Conservation (phyloP, 768 basidiomycete genomes). For the Candolleomyces efflorescens region DNA sequence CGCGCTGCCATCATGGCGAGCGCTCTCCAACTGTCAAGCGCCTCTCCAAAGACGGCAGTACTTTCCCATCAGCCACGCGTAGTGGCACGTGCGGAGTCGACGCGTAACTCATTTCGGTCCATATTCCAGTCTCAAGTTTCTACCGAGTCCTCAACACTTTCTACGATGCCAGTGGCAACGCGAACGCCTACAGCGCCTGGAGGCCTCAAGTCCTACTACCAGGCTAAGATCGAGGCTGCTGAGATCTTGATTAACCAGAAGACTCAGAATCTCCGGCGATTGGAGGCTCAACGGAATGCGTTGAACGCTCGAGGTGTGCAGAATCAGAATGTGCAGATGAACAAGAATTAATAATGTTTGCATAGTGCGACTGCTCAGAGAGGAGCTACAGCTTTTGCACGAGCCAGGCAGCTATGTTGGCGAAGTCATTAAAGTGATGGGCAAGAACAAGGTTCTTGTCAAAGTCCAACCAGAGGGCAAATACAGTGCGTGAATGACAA, state of each 20-base stretch:
- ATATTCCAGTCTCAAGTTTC: not conserved
- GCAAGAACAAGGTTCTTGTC: constrained; percentile 97
- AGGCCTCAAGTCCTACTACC: constrained; percentile 87
- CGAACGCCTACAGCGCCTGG: constrained; percentile 44
- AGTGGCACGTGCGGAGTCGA: not conserved
- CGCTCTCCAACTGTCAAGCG: too few relatives aligned
- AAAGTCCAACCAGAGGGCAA: constrained; percentile 99
- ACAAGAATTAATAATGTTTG: not conserved
- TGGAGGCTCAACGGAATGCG: constrained; percentile 97
- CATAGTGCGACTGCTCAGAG: constrained; percentile 81
- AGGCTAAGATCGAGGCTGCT: constrained; percentile 91
- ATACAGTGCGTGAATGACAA: constrained; percentile 73
- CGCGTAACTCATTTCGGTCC: constrained; percentile 5
- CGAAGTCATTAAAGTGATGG: constrained; percentile 98
- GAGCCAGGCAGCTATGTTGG: constrained; percentile 98
- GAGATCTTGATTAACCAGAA: constrained; percentile 94
- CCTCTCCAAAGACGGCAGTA: too few relatives aligned
- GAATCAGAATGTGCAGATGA: not conserved
- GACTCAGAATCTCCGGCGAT: constrained; percentile 90
- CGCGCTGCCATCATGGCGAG: too few relatives aligned
- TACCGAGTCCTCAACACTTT: not conserved
- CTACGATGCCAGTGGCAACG: constrained; percentile 25
- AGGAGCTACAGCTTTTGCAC: constrained; percentile 89
- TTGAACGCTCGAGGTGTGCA: constrained; percentile 84
- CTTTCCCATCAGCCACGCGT: not conserved